Conservation (phyloP, 2,329 filamentous ascomycete genomes). For the Sphaerostilbella broomeana region DNA sequence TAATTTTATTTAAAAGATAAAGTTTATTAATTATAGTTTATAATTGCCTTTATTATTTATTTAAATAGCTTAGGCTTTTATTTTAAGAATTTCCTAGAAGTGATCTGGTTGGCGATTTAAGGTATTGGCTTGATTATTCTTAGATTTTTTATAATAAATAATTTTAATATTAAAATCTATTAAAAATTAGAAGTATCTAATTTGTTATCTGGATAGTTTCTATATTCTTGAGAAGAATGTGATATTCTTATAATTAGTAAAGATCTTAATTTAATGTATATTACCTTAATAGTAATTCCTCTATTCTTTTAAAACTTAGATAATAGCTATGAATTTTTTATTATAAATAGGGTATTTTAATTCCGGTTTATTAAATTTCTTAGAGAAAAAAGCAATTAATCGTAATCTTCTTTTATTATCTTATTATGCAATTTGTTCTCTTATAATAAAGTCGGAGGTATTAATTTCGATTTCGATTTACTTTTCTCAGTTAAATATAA, state of each 20-base stretch:
- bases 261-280: constrained; percentile 16
- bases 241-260: constrained; percentile 20
- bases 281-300: constrained; percentile 16
- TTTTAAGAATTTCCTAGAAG: no score
- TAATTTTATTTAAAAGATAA: no score
- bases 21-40: no score
- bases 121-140: neutral
- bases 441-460: constrained; percentile 7
- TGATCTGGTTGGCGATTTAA: no score
- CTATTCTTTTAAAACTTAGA: constrained; percentile 21
- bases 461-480: constrained; percentile 13
- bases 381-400: constrained; percentile 15
- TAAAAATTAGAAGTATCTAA: constrained; percentile 12
- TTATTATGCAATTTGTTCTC: constrained; percentile 11
- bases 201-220: constrained; percentile 14
- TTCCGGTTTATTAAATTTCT: constrained; percentile 18
- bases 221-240: constrained; percentile 13
- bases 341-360: constrained; percentile 21
- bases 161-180: neutral
- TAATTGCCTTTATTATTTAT: no score
- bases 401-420: constrained; percentile 13
- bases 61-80: no score
- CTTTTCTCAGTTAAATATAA: constrained; percentile 9
- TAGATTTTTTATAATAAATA: neutral
- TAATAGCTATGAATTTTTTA: constrained; percentile 20